Base-by-base conservation (phyloP, 306 rosid species). In the Malus fusca region DNA sequence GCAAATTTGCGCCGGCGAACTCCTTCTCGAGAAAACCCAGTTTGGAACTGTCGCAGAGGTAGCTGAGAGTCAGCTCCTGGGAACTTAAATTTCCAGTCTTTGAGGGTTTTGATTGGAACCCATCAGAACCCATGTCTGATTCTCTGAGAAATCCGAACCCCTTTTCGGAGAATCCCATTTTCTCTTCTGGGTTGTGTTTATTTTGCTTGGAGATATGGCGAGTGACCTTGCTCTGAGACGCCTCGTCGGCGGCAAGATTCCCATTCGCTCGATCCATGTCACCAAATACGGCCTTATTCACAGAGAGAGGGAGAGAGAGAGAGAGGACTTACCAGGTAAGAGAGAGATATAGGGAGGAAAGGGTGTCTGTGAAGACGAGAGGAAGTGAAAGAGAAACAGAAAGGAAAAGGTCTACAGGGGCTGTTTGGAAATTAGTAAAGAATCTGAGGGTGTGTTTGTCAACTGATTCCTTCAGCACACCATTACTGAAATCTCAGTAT, bases 51-150 rank as follows among this genome's bases (percentile, higher is more conserved):
- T 88, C 97, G 76, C 99, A 95, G 14, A 92, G 97, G 82, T 92
- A 89, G 85, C 93, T 96, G 0, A 96, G 82, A 66, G 99, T 95
- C 43, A 95, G 82, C 80, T 95, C 99, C 73, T 94, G 96, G 0
- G 93, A 74, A 30, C 87, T 84, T 5, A 88, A 85, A 76, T 75
- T 76, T 8, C 85, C 85, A 42, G 48, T 60, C 72, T 73, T 80
- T 3, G 82, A 23, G 72, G 88, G 61, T 52, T 79, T 90, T 19
- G 87, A 69, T 33, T 53, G 68, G 52, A 82, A 79, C 66, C 85
- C 85, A 67, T 73, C 77, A 53, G 88, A 79, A 80, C 74, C 76
- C 82, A 77, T 73, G 63, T 43, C 77, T 48, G 86, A 72, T 43
- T 85, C 93, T 56, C 82, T 87, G 40, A 81, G 79, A 69, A 84